Conservation (phyloP, 768 basidiomycete genomes). For the Coprinopsis cinerea region DNA sequence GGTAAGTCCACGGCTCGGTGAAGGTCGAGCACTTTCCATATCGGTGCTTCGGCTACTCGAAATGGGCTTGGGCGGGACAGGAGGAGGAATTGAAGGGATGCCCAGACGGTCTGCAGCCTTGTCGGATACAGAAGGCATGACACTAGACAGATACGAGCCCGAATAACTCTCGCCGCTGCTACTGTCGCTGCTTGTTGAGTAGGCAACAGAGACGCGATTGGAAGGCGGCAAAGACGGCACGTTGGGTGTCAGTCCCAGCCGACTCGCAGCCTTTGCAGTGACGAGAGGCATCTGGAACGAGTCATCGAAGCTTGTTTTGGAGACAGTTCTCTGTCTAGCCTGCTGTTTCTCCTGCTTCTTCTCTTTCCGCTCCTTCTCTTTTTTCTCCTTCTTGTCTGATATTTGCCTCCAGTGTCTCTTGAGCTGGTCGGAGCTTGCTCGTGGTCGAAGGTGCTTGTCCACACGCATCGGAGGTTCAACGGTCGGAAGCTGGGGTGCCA, state of each 20-base stretch:
- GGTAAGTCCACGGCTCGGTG: background rate
- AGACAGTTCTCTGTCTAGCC: constrained; percentile 3
- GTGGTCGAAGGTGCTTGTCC: constrained; percentile 8
- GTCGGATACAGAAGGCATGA: constrained; percentile 14
- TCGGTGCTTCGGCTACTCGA: background rate
- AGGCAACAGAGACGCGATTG: background rate
- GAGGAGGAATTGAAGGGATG: constrained; percentile 5
- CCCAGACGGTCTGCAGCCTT: constrained; percentile 22
- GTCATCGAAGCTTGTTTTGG: constrained; percentile 7
- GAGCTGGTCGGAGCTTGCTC: constrained; percentile 3
- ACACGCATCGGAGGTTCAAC: constrained; percentile 30
- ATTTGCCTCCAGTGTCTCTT: constrained; percentile 15
- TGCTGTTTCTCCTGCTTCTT: constrained; percentile 12
- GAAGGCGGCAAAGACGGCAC: background rate
- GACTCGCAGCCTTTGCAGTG: constrained; percentile 10
- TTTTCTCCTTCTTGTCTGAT: constrained; percentile 23
- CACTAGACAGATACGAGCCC: background rate
- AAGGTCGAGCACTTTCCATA: background rate
- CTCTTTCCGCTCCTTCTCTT: constrained; percentile 20
- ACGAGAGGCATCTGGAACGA: constrained; percentile 1
- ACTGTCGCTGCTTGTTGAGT: constrained; percentile 2
- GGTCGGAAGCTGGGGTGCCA: constrained; percentile 14
- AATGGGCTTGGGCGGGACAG: constrained; percentile 7
- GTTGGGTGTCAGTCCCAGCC: constrained; percentile 5
- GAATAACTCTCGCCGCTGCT: background rate